A percentile compares a stretch with the other conserved stretches of the same genome.
Conservation (phyloP, 2,329 filamentous ascomycete genomes). For the Grosmannia huntii region DNA sequence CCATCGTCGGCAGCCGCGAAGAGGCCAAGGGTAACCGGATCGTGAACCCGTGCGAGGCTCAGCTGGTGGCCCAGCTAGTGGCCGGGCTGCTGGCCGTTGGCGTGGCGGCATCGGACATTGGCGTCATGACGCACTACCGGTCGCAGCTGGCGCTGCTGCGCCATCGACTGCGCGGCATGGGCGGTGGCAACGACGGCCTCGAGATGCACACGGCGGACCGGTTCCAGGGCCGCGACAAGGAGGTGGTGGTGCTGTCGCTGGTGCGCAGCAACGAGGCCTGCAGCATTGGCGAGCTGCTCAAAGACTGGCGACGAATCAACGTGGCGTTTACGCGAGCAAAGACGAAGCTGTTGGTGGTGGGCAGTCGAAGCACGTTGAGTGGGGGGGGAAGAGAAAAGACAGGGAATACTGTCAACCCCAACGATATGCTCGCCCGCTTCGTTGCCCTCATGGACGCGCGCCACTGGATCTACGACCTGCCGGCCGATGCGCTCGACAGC, state of each 20-base stretch:
- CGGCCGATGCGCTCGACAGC: slow-evolving; percentile 45
- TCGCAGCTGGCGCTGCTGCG: slow-evolving; percentile 78
- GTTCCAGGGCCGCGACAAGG: slow-evolving; percentile 93
- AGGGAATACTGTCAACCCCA: slow-evolving; percentile 23
- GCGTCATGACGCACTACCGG: slow-evolving; percentile 94
- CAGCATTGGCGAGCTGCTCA: slow-evolving; percentile 79
- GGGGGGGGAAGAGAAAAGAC: slow-evolving; percentile 5
- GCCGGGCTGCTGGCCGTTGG: slow-evolving; percentile 64
- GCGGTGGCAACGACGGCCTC: slow-evolving; percentile 26
- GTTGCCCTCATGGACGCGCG: slow-evolving; percentile 63
- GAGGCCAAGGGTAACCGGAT: slow-evolving; percentile 72
- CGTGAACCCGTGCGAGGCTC: slow-evolving; percentile 74
- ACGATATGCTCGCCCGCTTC: slow-evolving; percentile 64
- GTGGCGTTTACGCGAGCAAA: slow-evolving; percentile 90
- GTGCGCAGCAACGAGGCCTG: slow-evolving; percentile 76
- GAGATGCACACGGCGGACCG: slow-evolving; percentile 97
- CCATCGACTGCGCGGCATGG: slow-evolving; percentile 47
- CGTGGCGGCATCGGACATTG: slow-evolving; percentile 63
- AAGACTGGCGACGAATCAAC: slow-evolving; percentile 87
- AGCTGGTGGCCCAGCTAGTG: slow-evolving; percentile 67
- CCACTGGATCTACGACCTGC: slow-evolving; percentile 70
- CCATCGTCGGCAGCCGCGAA: slow-evolving; percentile 55
- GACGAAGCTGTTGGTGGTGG: slow-evolving; percentile 81
- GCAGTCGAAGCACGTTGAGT: slow-evolving; percentile 61
- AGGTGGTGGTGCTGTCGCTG: slow-evolving; percentile 74